These are phyloP conservation scores for Blastomyces silverae DNA, from an alignment of 2,329 filamentous ascomycete species.

Conservation along the genomic window DNA sequence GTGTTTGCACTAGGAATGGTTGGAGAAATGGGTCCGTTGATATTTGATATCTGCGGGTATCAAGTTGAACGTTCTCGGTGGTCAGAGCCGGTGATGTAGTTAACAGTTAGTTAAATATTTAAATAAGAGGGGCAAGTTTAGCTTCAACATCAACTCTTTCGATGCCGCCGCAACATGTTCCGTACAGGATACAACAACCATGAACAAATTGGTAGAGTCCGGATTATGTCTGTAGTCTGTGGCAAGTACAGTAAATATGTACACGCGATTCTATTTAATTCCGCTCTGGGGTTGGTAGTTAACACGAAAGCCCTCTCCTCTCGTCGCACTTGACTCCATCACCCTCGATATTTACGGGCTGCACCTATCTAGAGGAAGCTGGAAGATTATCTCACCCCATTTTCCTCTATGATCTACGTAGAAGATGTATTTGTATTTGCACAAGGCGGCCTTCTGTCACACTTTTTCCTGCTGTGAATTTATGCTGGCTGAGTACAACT, in stretches of 20 bases:
- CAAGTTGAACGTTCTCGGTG: conserved; percentile 11
- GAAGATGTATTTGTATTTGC: neutral
- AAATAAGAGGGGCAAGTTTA: neutral
- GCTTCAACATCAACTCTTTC: neutral
- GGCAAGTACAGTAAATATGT: neutral
- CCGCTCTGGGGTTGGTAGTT: neutral
- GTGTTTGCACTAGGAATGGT: no score
- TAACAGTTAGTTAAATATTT: no score
- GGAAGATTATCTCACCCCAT: neutral
- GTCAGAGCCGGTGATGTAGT: neutral
- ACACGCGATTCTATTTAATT: neutral
- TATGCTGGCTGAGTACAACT: no score
- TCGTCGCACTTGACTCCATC: no score
- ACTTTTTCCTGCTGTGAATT: no score
- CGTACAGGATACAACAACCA: neutral
- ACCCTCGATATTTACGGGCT: neutral
- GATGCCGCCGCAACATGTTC: neutral
- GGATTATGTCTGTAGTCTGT: neutral
- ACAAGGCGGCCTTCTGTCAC: neutral
- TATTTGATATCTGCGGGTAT: neutral
- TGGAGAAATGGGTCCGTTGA: no score
- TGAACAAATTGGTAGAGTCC: neutral
- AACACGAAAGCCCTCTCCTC: neutral
- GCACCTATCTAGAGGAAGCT: neutral
- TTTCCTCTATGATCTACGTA: no score